Conservation (phyloP, 2,329 filamentous ascomycete species). For the Epichloe sp. region DNA sequence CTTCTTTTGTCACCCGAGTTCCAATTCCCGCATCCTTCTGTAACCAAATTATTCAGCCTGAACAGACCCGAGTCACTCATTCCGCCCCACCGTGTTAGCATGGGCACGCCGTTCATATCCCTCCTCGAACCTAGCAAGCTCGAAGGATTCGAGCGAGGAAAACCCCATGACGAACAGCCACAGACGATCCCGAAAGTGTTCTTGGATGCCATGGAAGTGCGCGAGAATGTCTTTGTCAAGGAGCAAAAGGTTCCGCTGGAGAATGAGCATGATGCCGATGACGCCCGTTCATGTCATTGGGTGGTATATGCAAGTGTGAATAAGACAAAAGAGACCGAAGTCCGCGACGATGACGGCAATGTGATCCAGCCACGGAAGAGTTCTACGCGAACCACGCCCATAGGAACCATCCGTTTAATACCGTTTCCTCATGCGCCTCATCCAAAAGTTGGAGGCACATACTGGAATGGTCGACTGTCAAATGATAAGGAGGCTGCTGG, state of each 20-base stretch:
- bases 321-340: constrained; percentile 27
- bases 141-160: constrained; percentile 30
- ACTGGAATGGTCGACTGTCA: constrained; percentile 30
- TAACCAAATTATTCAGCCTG: neutral
- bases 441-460: constrained; percentile 36
- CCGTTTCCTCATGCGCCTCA: constrained; percentile 66
- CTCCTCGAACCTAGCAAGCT: constrained; percentile 36
- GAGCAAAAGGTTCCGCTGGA: constrained; percentile 48
- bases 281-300: constrained; percentile 72
- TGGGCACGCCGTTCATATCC: constrained; percentile 38
- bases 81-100: constrained; percentile 11
- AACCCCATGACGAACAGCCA: constrained; percentile 30
- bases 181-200: constrained; percentile 39
- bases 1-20: neutral
- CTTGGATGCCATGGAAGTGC: constrained; percentile 49
- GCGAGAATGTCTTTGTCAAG: constrained; percentile 45
- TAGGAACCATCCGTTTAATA: constrained; percentile 68
- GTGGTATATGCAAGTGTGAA: constrained; percentile 63
- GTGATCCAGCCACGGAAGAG: constrained; percentile 29
- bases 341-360: constrained; percentile 29
- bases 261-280: constrained; percentile 71
- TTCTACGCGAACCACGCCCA: constrained; percentile 33
- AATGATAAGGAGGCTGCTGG: constrained; percentile 8
- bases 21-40: neutral
- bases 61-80: neutral